These are phyloP conservation scores for Termitomyces eurrhizus DNA, from an alignment of 768 basidiomycete species.

Conservation along the genomic window DNA sequence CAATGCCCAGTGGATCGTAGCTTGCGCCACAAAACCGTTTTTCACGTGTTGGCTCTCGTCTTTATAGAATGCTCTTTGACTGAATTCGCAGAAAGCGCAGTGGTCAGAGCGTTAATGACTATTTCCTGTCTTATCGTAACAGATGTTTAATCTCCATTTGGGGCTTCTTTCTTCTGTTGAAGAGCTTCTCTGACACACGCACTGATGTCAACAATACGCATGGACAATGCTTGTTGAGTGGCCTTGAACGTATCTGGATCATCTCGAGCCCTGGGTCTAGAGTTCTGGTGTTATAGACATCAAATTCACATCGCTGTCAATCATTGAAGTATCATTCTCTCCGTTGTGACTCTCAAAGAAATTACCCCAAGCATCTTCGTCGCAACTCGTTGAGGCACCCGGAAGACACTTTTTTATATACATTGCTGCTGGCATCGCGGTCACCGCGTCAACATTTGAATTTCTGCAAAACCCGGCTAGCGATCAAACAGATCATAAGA, in stretches of 20 bases:
- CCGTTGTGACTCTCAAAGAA: background rate
- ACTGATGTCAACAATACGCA: background rate
- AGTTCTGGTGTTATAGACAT: background rate
- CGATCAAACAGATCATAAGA: background rate
- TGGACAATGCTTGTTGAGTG: background rate
- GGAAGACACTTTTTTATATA: background rate
- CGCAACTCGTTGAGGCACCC: background rate
- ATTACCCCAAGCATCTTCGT: background rate
- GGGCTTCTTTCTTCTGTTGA: background rate
- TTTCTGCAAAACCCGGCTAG: background rate
- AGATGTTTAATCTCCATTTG: background rate
- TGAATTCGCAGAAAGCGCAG: background rate
- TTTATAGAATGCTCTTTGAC: background rate
- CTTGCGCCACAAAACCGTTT: constrained; percentile 1
- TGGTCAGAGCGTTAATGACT: background rate
- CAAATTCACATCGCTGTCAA: background rate
- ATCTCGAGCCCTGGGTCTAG: background rate
- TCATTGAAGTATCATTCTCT: background rate
- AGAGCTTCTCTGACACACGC: background rate
- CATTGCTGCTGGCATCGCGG: background rate
- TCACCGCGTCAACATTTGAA: background rate
- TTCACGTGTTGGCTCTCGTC: background rate
- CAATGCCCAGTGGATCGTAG: background rate
- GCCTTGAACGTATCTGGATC: background rate
- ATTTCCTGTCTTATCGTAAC: background rate